A percentile compares a stretch with the other conserved stretches of the same genome.
Evolutionary conservation across 2,329 filamentous ascomycete species (phyloP).

Genomic region (Epichloe glyceriae): DNA sequence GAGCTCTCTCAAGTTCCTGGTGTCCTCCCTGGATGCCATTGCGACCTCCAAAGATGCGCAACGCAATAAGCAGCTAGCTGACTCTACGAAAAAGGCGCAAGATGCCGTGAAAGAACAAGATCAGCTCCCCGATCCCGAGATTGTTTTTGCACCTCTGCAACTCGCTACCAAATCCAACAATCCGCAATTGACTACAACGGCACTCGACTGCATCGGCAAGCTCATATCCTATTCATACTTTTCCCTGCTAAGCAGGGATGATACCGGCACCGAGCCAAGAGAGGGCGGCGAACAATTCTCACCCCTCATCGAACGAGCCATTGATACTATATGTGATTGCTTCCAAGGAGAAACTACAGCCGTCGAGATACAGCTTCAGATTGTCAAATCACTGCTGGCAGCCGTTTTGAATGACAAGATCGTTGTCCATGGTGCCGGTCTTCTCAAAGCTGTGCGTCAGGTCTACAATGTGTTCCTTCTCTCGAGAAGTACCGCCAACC

Average conservation of each 20-base stretch:
- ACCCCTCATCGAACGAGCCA: constrained; percentile 89
- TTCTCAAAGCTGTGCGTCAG: constrained; percentile 91
- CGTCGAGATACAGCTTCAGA: constrained; percentile 87
- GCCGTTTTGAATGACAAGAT: constrained; percentile 98
- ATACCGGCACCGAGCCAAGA: constrained; percentile 19
- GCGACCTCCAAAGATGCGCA: constrained; percentile 82
- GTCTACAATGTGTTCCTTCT: constrained; percentile 98
- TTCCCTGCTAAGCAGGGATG: constrained; percentile 49
- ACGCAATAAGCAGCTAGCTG: constrained; percentile 71
- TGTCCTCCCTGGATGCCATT: constrained; percentile 85
- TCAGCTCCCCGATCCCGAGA: constrained; percentile 73
- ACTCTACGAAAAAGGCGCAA: constrained; percentile 69
- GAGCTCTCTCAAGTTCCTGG: constrained; percentile 92
- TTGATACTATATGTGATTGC: constrained; percentile 98
- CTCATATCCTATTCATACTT: constrained; percentile 99
- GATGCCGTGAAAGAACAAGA: constrained; percentile 78
- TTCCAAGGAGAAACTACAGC: constrained; percentile 94
- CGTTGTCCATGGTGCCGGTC: constrained; percentile 88
- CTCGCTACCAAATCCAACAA: constrained; percentile 80
- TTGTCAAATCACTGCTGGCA: constrained; percentile 90
- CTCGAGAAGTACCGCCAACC: constrained; percentile 85
- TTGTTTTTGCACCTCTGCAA: constrained; percentile 83
- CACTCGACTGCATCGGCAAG: constrained; percentile 96
- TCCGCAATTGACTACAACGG: constrained; percentile 73
- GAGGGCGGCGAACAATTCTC: constrained; percentile 31